Conservation (phyloP, 108 stramenopile genomes). For the Fistulifera pelliculosa region DNA sequence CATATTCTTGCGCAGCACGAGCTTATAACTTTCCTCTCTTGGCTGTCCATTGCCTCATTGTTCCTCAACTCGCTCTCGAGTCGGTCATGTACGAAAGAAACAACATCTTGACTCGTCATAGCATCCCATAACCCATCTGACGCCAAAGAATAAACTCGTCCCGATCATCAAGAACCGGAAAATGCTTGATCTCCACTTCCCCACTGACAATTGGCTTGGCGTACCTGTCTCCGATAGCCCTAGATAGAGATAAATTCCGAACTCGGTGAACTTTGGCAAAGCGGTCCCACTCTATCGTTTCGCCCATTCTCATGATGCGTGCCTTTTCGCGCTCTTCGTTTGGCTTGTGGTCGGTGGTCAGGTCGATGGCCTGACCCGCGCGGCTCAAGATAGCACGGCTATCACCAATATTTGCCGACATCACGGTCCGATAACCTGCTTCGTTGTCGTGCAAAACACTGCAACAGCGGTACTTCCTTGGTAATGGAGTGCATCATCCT, state of each 20-base stretch:
- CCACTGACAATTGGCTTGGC: conserved; percentile 79
- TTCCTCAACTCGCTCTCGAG: too few relatives aligned
- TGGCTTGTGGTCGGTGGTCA: conserved; percentile 92
- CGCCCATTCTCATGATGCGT: conserved; percentile 71
- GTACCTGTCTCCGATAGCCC: conserved; percentile 88
- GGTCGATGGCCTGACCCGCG: conserved; percentile 48
- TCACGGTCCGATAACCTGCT: conserved; percentile 62
- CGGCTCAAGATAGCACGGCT: conserved; percentile 79
- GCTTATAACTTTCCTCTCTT: too few relatives aligned
- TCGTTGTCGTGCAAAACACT: conserved; percentile 63
- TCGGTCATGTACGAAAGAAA: conserved; percentile 52
- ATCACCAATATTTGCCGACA: conserved; percentile 95
- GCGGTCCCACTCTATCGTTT: conserved; percentile 61
- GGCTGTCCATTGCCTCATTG: too few relatives aligned
- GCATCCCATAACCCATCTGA: conserved; percentile 94
- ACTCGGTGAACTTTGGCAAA: conserved; percentile 72
- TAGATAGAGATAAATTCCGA: conserved; percentile 88
- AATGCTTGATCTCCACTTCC: conserved; percentile 52
- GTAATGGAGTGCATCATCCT: conserved; percentile 47
- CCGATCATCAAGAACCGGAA: conserved; percentile 15
- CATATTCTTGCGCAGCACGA: conserved; percentile 19
- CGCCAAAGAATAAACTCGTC: conserved; percentile 55
- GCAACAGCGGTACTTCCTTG: conserved; percentile 94
- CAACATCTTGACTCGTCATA: conserved; percentile 69
- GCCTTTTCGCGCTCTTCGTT: conserved; percentile 57